A percentile compares a stretch with the other conserved stretches of the same genome.
Conservation (phyloP, 805 yeast species). For the Lachancea sp. region DNA sequence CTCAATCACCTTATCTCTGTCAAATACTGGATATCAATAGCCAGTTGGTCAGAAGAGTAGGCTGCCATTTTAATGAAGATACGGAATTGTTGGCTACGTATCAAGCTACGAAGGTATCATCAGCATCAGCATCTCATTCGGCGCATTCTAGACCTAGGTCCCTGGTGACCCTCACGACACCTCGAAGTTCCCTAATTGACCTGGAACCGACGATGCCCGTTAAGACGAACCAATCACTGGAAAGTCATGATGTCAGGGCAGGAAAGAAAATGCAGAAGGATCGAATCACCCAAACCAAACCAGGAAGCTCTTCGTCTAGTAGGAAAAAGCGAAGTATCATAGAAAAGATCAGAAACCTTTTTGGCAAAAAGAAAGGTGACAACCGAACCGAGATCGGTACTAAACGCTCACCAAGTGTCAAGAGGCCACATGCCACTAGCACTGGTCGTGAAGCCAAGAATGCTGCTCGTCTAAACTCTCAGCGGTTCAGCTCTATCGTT, state of each 20-base stretch:
- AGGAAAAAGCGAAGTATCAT: background rate
- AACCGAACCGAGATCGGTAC: background rate
- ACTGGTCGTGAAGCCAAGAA: background rate
- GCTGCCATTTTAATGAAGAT: slow-evolving; percentile 7
- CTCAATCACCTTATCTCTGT: slow-evolving; percentile 19
- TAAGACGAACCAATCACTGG: background rate
- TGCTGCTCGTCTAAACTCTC: background rate
- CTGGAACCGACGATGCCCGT: slow-evolving; percentile 11
- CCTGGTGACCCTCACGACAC: slow-evolving; percentile 30
- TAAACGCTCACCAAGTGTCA: background rate
- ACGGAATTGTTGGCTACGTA: background rate
- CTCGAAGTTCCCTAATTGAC: slow-evolving; percentile 28
- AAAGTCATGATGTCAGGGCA: background rate
- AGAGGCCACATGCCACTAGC: background rate
- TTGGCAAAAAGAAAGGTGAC: slow-evolving; percentile 2
- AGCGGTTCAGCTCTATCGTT: slow-evolving; percentile 1
- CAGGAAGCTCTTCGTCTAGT: background rate
- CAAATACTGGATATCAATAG: slow-evolving; percentile 20
- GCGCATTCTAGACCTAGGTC: slow-evolving; percentile 21
- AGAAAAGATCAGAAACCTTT: background rate
- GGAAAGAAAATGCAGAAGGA: background rate
- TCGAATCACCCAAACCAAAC: background rate
- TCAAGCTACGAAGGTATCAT: background rate
- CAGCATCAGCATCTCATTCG: background rate
- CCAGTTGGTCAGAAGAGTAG: slow-evolving; percentile 15